These are phyloP conservation scores for slime mould (Dictyostelium discoideum) DNA, from an alignment of 78 protist genomes.

Conservation along the genomic window DNA sequence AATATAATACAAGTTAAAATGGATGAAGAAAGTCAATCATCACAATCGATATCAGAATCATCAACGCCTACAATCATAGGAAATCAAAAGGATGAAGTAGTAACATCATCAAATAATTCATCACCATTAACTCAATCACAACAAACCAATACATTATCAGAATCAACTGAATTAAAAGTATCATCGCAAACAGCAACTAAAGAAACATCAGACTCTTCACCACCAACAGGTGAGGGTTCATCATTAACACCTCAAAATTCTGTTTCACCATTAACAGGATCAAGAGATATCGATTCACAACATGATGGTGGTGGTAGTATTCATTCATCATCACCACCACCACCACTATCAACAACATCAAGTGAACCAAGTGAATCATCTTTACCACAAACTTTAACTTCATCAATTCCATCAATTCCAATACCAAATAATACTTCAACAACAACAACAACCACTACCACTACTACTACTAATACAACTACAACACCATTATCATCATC, in stretches of 20 bases:
- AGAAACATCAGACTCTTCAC: neutral
- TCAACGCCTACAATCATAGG: neutral
- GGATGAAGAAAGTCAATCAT: neutral
- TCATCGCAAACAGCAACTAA: neutral
- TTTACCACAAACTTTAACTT: neutral
- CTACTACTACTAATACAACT: neutral
- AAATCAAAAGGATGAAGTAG: neutral
- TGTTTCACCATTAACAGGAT: conserved; percentile 1
- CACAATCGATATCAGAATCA: neutral
- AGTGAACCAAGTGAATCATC: neutral
- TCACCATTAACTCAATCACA: neutral
- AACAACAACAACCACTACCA: neutral
- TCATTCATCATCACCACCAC: neutral
- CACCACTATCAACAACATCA: neutral
- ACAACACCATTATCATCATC: neutral
- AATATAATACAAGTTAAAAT: neutral
- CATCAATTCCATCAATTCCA: neutral
- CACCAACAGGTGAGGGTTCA: neutral
- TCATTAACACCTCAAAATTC: neutral
- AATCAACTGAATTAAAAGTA: neutral
- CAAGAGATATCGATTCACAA: neutral
- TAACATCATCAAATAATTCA: neutral
- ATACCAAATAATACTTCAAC: neutral
- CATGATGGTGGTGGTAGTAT: neutral
- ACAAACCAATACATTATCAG: neutral